Evolutionary conservation across 2,329 filamentous ascomycete species (phyloP).

Genomic region (Aspergillus fructus): DNA sequence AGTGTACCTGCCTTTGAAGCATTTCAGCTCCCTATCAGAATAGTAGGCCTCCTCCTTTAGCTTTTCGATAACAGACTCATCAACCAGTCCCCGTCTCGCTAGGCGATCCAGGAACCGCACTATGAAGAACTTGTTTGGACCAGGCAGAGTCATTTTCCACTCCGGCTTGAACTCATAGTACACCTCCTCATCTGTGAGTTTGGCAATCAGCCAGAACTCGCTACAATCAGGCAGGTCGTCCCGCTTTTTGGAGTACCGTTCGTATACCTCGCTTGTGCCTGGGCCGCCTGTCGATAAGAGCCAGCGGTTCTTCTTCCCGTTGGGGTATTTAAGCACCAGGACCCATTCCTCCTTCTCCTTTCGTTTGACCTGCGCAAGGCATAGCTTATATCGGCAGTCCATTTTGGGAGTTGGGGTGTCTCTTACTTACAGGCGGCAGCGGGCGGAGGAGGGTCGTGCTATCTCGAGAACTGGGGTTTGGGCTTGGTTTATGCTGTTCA

Average conservation of each 20-base stretch:
- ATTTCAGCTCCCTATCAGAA: background rate
- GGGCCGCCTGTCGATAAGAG: background rate
- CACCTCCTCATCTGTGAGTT: background rate
- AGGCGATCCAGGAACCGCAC: background rate
- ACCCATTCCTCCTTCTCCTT: background rate
- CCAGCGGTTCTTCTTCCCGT: background rate
- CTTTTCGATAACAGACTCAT: background rate
- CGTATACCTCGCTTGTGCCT: background rate
- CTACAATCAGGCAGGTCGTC: background rate
- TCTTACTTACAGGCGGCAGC: too few relatives aligned
- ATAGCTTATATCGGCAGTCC: background rate
- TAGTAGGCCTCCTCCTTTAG: background rate
- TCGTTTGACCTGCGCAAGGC: background rate
- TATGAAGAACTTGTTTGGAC: background rate
- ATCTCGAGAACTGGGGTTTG: too few relatives aligned
- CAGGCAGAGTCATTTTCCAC: background rate
- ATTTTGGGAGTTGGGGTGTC: background rate
- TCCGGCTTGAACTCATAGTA: background rate
- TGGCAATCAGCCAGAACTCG: background rate
- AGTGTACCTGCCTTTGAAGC: background rate
- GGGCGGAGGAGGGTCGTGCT: too few relatives aligned
- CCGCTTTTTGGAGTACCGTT: background rate
- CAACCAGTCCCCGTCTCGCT: background rate
- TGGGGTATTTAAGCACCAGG: background rate
- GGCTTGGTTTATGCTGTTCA: too few relatives aligned